phyloP scores from a whole-genome alignment of 2,329 filamentous ascomycete species.

The Nemania sp. region DNA sequence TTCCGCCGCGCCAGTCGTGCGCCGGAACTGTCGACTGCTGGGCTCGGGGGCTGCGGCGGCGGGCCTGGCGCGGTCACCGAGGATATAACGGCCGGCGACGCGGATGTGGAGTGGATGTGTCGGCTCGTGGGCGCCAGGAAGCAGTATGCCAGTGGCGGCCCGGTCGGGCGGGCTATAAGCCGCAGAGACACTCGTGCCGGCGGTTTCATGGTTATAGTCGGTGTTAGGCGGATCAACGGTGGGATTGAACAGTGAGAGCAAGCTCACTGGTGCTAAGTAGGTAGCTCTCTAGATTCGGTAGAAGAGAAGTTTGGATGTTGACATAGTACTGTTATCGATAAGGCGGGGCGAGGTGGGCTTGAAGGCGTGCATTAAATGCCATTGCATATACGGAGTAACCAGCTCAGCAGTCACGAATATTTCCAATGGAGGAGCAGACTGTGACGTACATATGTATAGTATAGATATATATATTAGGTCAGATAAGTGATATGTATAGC shows the following conservation, averaged over 20 bases:
- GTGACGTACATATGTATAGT: too few species aligned
- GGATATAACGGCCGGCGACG: constrained; percentile 50
- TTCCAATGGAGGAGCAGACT: too few species aligned
- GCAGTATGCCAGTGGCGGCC: constrained; percentile 31
- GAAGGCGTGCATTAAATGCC: too few species aligned
- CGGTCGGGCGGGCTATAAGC: constrained; percentile 36
- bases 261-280: neutral
- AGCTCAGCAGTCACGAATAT: too few species aligned
- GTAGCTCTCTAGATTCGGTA: too few species aligned
- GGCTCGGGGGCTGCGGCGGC: constrained; percentile 58
- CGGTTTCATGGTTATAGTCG: constrained; percentile 45
- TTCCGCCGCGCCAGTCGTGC: constrained; percentile 53
- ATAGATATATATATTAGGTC: too few species aligned
- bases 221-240: neutral
- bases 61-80: constrained; percentile 61
- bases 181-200: constrained; percentile 46
- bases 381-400: too few species aligned
- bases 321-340: constrained; percentile 11
- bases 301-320: neutral
- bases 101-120: constrained; percentile 39
- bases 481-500: too few species aligned
- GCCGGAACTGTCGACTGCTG: constrained; percentile 43
- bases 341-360: neutral
- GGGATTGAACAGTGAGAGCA: neutral
- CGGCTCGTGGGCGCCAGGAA: constrained; percentile 32